Percentiles rank a stretch among this genome's conserved stretches.
These are phyloP conservation scores for Vaccinium corymbosum DNA, from an alignment of 148 eudicot species.

Conservation along the genomic window DNA sequence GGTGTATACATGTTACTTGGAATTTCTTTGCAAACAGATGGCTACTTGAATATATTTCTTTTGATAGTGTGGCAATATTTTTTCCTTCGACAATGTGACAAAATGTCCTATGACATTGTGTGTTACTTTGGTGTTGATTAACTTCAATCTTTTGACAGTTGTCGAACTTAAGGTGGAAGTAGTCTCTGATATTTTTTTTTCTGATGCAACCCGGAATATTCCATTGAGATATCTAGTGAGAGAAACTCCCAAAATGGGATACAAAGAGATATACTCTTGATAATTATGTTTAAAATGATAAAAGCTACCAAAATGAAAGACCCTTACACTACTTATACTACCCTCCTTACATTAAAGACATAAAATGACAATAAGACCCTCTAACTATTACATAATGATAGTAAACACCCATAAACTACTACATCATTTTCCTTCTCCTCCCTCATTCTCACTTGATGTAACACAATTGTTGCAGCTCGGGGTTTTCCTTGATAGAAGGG, in stretches of 20 bases:
- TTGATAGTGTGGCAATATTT: background rate
- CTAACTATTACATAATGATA: too few relatives aligned
- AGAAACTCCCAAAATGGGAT: too few relatives aligned
- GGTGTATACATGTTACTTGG: background rate
- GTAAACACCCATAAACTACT: too few relatives aligned
- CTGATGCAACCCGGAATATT: too few relatives aligned
- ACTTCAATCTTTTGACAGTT: background rate
- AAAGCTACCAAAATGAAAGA: too few relatives aligned
- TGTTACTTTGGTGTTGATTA: background rate
- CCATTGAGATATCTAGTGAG: too few relatives aligned
- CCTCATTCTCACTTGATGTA: slow-evolving; percentile 18
- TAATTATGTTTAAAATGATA: too few relatives aligned
- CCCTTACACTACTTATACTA: too few relatives aligned
- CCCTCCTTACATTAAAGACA: too few relatives aligned
- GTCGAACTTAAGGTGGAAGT: background rate
- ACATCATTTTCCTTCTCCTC: background rate
- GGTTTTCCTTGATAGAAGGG: slow-evolving; percentile 76
- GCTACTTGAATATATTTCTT: background rate
- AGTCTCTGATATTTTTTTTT: background rate
- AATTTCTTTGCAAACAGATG: background rate
- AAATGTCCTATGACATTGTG: background rate
- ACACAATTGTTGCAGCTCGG: slow-evolving; percentile 58
- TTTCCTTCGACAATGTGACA: background rate
- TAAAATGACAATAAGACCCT: too few relatives aligned
- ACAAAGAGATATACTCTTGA: too few relatives aligned